Evolutionary conservation across 1,284 basidiomycete genomes (phyloP), one percentile per base, ranked within the genome.

Genomic region (Ganoderma meredithae): DNA sequence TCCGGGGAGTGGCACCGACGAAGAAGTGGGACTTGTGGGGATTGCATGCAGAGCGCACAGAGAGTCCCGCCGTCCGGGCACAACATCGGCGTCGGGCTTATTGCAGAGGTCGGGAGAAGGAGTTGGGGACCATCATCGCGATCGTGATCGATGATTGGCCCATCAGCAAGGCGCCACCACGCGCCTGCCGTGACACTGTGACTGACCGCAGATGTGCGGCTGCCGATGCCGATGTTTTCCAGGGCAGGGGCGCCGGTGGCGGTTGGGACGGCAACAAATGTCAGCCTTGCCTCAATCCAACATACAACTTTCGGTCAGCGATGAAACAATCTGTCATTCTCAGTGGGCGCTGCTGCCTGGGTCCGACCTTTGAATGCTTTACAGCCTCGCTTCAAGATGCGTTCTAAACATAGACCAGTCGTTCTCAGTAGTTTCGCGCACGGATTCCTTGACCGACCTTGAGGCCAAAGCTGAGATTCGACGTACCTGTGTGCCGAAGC

Each of bases 241-340:
- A 31, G 27, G 27, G 27, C 27, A 31, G 27, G 27, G 3, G 27
- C 27, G 3, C 27, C 36, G 13, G 40, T 27, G 39, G 58, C 58
- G 27, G 58, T 58, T 22, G 22, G 10, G 39, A 60, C 40, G 39
- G 58, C 58, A 60, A 60, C 58, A 60, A 22, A 40, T 40, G 58
- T 40, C 41, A 10, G 15, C 4, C 17, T 12, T 60, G n/a, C 58
- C 39, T 17, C 19, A 39, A 58, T 19, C 19, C 44, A 19, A 41
- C 39, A 4, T 22, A 43, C 22, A 39, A 60, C 36, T 9, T 10
- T 41, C 31, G 15, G 27, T 15, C 15, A 15, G 5, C 1, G 52
- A 8, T 55, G 58, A 60, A 41, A 41, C 58, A 60, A 60, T 60
- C 58, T 60, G 58, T 41, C 58, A 41, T 36, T 22, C 39, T 41